These are phyloP conservation scores for Saturnispora sekii DNA, from an alignment of 805 yeast species.

Conservation along the genomic window DNA sequence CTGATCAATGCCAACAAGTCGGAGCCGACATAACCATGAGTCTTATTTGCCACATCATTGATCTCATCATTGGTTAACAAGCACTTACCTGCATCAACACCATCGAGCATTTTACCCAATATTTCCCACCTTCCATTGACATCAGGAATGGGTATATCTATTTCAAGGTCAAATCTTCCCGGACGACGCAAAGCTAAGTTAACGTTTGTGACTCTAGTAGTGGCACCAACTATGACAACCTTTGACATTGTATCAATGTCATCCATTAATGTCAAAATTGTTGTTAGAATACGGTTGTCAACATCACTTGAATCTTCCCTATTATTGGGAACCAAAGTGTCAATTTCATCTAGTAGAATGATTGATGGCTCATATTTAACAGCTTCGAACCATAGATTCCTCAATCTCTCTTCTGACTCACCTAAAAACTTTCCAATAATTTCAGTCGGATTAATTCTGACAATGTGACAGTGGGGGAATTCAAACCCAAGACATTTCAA, in stretches of 20 bases:
- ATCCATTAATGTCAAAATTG: slow-evolving; percentile 74
- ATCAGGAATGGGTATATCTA: slow-evolving; percentile 92
- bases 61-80: slow-evolving; percentile 46
- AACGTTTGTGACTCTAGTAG: slow-evolving; percentile 83
- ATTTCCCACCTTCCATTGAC: slow-evolving; percentile 69
- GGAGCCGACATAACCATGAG: slow-evolving; percentile 98
- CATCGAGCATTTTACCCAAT: slow-evolving; percentile 47
- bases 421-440: slow-evolving; percentile 90
- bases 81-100: slow-evolving; percentile 39
- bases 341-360: slow-evolving; percentile 87
- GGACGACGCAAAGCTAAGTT: slow-evolving; percentile 89
- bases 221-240: slow-evolving; percentile 76
- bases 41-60: slow-evolving; percentile 54
- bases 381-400: slow-evolving; percentile 81
- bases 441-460: slow-evolving; percentile 83
- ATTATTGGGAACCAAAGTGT: slow-evolving; percentile 80
- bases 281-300: slow-evolving; percentile 84
- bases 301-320: slow-evolving; percentile 84
- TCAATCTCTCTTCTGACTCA: slow-evolving; percentile 80
- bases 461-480: slow-evolving; percentile 62
- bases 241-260: slow-evolving; percentile 48
- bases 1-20: slow-evolving; percentile 81
- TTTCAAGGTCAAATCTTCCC: slow-evolving; percentile 88
- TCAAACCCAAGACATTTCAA: slow-evolving; percentile 74
- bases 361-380: slow-evolving; percentile 77